Evolutionary conservation across 495 filamentous ascomycete species (phyloP).

Genomic region (Aspergillus affinis): DNA sequence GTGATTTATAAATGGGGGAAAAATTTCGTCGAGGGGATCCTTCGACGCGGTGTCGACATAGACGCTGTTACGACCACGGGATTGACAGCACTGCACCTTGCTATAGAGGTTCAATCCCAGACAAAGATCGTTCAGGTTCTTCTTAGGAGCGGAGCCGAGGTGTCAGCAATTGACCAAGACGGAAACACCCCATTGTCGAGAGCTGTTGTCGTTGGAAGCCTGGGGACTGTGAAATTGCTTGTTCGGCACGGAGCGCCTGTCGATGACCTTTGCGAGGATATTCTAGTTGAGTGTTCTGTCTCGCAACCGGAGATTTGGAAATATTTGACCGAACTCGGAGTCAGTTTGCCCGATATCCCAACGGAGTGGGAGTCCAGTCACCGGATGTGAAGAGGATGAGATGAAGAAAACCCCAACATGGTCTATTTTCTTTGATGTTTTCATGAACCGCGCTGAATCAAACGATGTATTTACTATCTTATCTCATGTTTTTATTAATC

Average conservation of each 20-base stretch:
- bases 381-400: not conserved
- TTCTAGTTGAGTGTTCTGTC: not conserved
- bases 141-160: not conserved
- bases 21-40: not conserved
- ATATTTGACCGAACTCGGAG: not conserved
- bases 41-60: not conserved
- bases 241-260: not conserved
- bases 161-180: not conserved
- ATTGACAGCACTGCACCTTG: not conserved
- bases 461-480: too few species aligned
- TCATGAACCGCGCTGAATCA: too few species aligned
- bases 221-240: not conserved
- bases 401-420: too few species aligned
- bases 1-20: too few species aligned
- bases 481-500: too few species aligned
- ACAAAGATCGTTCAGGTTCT: not conserved
- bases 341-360: not conserved
- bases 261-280: not conserved
- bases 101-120: not conserved
- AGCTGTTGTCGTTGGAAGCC: not conserved
- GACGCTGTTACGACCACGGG: not conserved
- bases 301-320: not conserved
- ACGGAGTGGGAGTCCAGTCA: too few species aligned
- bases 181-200: not conserved
- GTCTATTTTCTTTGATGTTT: too few species aligned